Conservation (phyloP, 2,329 filamentous ascomycete species). For the Penicillium palitans region DNA sequence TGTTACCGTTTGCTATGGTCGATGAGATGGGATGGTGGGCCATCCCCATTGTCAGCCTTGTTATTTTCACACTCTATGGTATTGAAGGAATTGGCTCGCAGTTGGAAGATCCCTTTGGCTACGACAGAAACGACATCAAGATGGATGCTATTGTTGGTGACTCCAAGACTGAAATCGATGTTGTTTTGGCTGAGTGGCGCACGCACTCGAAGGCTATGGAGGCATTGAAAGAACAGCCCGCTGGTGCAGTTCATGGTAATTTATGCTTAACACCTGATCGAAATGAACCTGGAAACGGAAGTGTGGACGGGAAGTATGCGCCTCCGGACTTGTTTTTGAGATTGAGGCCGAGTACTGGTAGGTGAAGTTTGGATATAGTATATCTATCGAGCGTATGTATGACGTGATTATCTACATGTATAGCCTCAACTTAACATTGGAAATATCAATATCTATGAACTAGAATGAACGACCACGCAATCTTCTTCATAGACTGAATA, state of each 20-base stretch:
- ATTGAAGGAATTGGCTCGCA: slow-evolving; percentile 65
- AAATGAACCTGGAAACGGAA: slow-evolving; percentile 10
- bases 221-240: not conserved
- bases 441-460: not conserved
- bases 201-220: slow-evolving; percentile 28
- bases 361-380: not conserved
- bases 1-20: slow-evolving; percentile 64
- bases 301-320: slow-evolving; percentile 17
- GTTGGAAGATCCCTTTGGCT: slow-evolving; percentile 66
- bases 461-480: not conserved
- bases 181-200: slow-evolving; percentile 61
- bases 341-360: slow-evolving; percentile 14
- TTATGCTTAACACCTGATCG: slow-evolving; percentile 9
- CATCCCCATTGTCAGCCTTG: slow-evolving; percentile 58
- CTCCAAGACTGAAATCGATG: slow-evolving; percentile 57
- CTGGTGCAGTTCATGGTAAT: slow-evolving; percentile 22
- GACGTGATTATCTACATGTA: not conserved
- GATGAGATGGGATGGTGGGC: slow-evolving; percentile 65
- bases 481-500: not conserved
- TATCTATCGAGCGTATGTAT: not conserved
- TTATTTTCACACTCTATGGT: slow-evolving; percentile 65
- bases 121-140: slow-evolving; percentile 66
- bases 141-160: slow-evolving; percentile 67
- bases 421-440: not conserved
- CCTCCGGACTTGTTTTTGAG: slow-evolving; percentile 37